Conservation (phyloP, 1,139 yeast species). For the Hansenula sp. region DNA sequence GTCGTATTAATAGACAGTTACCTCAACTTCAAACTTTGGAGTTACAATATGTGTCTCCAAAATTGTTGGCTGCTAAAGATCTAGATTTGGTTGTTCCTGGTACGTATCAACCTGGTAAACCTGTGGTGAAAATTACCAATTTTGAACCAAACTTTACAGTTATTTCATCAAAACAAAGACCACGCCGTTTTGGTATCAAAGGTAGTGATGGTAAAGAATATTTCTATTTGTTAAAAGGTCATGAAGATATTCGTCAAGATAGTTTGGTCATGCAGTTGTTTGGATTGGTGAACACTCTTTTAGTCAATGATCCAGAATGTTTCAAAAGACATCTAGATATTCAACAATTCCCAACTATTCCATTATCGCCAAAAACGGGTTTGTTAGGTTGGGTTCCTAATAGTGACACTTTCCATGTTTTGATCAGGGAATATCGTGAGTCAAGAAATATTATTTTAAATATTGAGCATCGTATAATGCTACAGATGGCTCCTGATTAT, state of each 20-base stretch:
- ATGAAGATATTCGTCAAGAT: constrained; percentile 97
- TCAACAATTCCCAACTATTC: constrained; percentile 88
- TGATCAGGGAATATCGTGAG: constrained; percentile 90
- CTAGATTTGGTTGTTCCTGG: constrained; percentile 93
- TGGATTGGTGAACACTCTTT: constrained; percentile 87
- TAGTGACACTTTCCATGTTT: constrained; percentile 92
- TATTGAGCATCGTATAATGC: constrained; percentile 92
- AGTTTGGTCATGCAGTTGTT: constrained; percentile 96
- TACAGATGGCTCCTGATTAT: constrained; percentile 98
- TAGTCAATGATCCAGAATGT: constrained; percentile 90
- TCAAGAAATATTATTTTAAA: constrained; percentile 83
- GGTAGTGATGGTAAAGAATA: constrained; percentile 94
- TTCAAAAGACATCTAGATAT: constrained; percentile 94
- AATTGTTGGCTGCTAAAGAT: constrained; percentile 70
- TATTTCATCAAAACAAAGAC: constrained; percentile 95
- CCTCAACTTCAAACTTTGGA: constrained; percentile 87
- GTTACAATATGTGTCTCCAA: constrained; percentile 90
- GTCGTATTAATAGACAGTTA: constrained; percentile 83
- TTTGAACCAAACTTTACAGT: constrained; percentile 85
- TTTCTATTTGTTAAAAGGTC: constrained; percentile 81
- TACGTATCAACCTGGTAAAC: constrained; percentile 81
- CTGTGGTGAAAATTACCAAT: constrained; percentile 62
- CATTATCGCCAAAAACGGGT: constrained; percentile 96
- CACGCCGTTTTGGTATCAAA: constrained; percentile 70
- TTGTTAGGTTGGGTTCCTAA: constrained; percentile 96